Evolutionary conservation across 139 green algal species (phyloP).

Genomic region (Axilococcus clingmanii): DNA sequence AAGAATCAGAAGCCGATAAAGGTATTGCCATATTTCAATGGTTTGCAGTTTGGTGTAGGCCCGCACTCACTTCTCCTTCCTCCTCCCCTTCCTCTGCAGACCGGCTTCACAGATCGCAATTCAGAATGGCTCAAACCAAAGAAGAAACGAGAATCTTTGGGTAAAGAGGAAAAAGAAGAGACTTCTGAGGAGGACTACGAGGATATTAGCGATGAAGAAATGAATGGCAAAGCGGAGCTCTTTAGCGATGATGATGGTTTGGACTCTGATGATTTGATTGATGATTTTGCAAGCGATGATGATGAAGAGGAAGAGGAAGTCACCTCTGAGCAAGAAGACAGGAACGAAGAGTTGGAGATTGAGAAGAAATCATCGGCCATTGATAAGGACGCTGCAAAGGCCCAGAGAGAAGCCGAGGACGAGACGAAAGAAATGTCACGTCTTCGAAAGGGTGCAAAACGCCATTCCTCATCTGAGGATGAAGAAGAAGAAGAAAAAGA

Average conservation of each 20-base stretch:
- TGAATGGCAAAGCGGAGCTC: conserved; percentile 5
- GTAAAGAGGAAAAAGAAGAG: conserved; percentile 20
- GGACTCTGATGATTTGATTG: conserved; percentile 19
- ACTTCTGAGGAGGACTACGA: conserved; percentile 8
- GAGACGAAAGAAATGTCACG: too few relatives aligned
- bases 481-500: background rate
- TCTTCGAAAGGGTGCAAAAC: too few relatives aligned
- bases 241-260: background rate
- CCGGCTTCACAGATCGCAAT: conserved; percentile 61
- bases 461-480: too few relatives aligned
- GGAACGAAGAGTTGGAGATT: conserved; percentile 9
- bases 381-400: too few relatives aligned
- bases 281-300: conserved; percentile 9
- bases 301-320: conserved; percentile 21
- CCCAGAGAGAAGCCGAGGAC: too few relatives aligned
- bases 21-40: too few relatives aligned
- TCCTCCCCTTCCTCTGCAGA: background rate
- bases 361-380: conserved; percentile 1
- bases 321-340: conserved; percentile 24
- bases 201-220: conserved; percentile 1
- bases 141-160: conserved; percentile 2
- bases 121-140: conserved; percentile 64
- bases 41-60: too few relatives aligned
- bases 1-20: too few relatives aligned
- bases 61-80: background rate